Base-by-base conservation (phyloP, 768 basidiomycete species). In the Leucogyrophana mollusca region DNA sequence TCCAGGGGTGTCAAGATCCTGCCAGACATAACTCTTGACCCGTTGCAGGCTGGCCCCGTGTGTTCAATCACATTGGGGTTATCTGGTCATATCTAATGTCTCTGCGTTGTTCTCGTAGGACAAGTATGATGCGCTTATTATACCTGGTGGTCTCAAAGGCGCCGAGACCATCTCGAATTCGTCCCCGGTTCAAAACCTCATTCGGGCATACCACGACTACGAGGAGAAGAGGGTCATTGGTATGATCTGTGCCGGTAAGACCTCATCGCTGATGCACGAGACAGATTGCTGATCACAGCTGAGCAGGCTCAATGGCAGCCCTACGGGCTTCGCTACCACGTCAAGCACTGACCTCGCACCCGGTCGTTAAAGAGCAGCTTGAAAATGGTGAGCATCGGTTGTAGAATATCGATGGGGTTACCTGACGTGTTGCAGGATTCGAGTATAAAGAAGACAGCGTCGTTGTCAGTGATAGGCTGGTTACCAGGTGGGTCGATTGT, bases 201-300 rank as follows among this genome's bases (percentile, higher is more conserved):
- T 91, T 10, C 70, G 73, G 45, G 64, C 71, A 17, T 90, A 80
- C 55, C 60, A 67, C 7, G 52, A 67, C 7, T 27, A 46, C 9
- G 6, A 34, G 40, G 43, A 50, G 3, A 55, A 51, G 18, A 67
- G 60, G 16, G 59, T 87, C 36, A 84, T 92, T 20, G 90, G 82
- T 1, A 90, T 91, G 89, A 89, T 91, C 37, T 92, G 90, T 56
- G 90, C 90, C 41, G 89, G 89, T 83, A 43, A 25, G 73, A 37
- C n/a, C 6, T 21, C 9, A 17, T 7, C n/a, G 16, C n/a, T 21
- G 36, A 39, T 30, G 27, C 7, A 30, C 6, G 6, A 30, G 27
- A 13, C 27, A 30, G 6, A 7, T 30, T 30, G 13, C 24, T 41
- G 40, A 41, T 24, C 21, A 23, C n/a, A 20, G 40, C 18, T 23